Percentiles rank a stretch among this genome's conserved stretches.
phyloP scores from a whole-genome alignment of 257 asterid genomes.

The Salvia rosmarinus region DNA sequence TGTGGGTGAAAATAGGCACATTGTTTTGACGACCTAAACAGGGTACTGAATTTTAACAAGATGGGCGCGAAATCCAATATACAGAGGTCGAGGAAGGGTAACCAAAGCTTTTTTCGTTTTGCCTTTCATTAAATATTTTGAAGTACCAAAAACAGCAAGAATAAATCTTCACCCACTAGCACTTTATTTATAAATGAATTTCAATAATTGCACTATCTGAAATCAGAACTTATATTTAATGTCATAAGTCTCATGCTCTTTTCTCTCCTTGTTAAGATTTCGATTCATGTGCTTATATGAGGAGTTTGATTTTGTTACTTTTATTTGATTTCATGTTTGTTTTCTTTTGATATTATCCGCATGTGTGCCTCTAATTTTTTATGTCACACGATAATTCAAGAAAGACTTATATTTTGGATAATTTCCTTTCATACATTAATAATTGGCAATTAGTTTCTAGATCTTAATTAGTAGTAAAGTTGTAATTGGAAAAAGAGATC shows the following conservation, averaged over 20 bases:
- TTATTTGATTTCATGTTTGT: not conserved
- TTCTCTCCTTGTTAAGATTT: not conserved
- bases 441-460: not conserved
- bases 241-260: not conserved
- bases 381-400: too few species aligned
- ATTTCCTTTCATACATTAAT: not conserved
- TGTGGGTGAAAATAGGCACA: conserved; percentile 30
- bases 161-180: conserved; percentile 28
- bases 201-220: not conserved
- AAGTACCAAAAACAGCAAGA: not conserved
- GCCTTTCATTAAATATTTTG: not conserved
- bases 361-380: not conserved
- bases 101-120: not conserved
- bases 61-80: conserved; percentile 32
- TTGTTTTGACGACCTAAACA: conserved; percentile 13
- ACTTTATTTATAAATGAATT: conserved; percentile 4
- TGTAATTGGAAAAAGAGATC: conserved; percentile 7
- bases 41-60: conserved; percentile 40
- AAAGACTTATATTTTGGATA: not conserved
- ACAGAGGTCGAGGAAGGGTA: conserved; percentile 30
- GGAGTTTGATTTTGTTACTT: not conserved
- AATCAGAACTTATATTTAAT: conserved; percentile 9
- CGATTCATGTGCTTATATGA: not conserved
- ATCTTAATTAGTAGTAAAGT: not conserved
- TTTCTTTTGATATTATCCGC: not conserved